A percentile compares a stretch with the other conserved stretches of the same genome.
phyloP scores from a whole-genome alignment of 2,329 filamentous ascomycete species.

The Plectosphaerella plurivora region DNA sequence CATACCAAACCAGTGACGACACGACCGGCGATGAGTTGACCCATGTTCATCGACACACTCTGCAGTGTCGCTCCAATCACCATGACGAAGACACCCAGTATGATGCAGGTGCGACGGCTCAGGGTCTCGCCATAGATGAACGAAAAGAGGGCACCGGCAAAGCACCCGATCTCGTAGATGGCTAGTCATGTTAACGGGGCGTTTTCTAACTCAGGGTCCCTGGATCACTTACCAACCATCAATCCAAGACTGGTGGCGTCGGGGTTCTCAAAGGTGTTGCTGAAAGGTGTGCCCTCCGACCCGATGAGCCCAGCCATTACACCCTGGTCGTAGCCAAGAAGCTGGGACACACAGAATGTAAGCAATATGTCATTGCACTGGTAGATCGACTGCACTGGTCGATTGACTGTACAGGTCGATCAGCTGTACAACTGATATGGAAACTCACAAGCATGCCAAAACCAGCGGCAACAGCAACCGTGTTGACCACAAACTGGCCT shows the following conservation, averaged over 20 bases:
- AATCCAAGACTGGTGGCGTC: background rate
- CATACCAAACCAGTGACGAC: background rate
- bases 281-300: background rate
- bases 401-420: too few species aligned
- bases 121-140: constrained; percentile 5
- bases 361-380: background rate
- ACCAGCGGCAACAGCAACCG: background rate
- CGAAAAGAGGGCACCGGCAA: constrained; percentile 19
- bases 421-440: too few species aligned
- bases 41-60: background rate
- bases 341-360: background rate
- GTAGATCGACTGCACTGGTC: too few species aligned
- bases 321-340: background rate
- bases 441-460: background rate
- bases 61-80: background rate
- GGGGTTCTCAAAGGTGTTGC: background rate
- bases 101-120: constrained; percentile 1
- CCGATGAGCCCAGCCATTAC: background rate
- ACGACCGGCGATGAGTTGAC: constrained; percentile 18
- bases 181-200: background rate
- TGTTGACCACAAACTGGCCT: background rate
- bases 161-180: constrained; percentile 3
- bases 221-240: background rate
- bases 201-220: background rate
- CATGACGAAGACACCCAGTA: background rate